Conservation (phyloP, 495 filamentous ascomycete species). For the Umbilicaria muhlenbergii region DNA sequence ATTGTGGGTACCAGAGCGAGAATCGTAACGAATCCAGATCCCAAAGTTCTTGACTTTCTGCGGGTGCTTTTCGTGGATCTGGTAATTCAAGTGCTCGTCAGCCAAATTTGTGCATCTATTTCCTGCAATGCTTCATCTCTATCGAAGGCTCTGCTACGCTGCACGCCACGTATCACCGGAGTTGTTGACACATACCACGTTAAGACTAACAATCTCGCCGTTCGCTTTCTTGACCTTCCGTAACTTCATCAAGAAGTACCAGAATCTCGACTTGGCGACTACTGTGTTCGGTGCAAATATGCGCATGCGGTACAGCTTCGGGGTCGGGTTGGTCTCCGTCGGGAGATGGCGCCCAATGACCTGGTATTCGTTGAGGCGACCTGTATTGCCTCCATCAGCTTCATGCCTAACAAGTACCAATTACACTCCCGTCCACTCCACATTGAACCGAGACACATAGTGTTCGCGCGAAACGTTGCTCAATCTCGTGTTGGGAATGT, state of each 20-base stretch:
- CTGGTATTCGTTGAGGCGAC: constrained; percentile 99
- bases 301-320: constrained; percentile 99
- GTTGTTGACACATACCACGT: constrained; percentile 52
- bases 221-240: constrained; percentile 99
- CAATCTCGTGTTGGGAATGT: too few relatives aligned
- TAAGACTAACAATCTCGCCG: constrained; percentile 94
- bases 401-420: not conserved
- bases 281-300: constrained; percentile 97
- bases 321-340: constrained; percentile 83
- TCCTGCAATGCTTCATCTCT: too few relatives aligned
- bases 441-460: too few relatives aligned
- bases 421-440: too few relatives aligned
- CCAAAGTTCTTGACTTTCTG: constrained; percentile 99
- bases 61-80: constrained; percentile 98
- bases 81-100: not conserved
- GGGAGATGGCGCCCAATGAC: constrained; percentile 99
- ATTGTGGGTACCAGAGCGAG: constrained; percentile 98
- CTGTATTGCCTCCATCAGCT: constrained; percentile 32
- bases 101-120: too few relatives aligned
- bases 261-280: constrained; percentile 97
- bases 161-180: too few relatives aligned
- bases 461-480: too few relatives aligned
- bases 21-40: constrained; percentile 99
- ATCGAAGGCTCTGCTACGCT: not conserved
- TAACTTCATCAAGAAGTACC: constrained; percentile 98